These are phyloP conservation scores for Fusarium temperatum DNA, from an alignment of 2,329 filamentous ascomycete species.

Conservation along the genomic window DNA sequence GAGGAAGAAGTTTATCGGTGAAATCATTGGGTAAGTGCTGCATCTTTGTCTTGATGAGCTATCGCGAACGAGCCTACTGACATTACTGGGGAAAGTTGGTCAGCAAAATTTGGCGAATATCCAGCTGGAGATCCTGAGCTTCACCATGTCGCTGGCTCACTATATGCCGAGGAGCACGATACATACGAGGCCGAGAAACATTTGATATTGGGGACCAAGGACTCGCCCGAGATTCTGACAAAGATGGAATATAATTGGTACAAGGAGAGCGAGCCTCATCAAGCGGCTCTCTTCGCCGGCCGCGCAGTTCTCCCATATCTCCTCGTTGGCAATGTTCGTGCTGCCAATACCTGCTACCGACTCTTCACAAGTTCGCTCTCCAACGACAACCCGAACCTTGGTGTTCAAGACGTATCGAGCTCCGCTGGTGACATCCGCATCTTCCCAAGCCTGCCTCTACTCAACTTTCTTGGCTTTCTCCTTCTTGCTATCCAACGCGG, in stretches of 20 bases:
- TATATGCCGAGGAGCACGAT: slow-evolving; percentile 94
- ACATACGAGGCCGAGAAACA: slow-evolving; percentile 94
- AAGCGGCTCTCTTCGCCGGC: slow-evolving; percentile 84
- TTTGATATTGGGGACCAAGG: slow-evolving; percentile 85
- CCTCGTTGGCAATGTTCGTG: slow-evolving; percentile 87
- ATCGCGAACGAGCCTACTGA: neutral
- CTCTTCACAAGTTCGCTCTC: slow-evolving; percentile 60
- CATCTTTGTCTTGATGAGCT: neutral
- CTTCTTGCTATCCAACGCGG: slow-evolving; percentile 85
- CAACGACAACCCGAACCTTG: slow-evolving; percentile 61
- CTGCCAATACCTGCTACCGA: slow-evolving; percentile 83
- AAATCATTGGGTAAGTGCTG: slow-evolving; percentile 75
- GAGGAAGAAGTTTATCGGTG: slow-evolving; percentile 89
- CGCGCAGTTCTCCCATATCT: slow-evolving; percentile 92
- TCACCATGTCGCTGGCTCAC: slow-evolving; percentile 87
- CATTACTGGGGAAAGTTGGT: slow-evolving; percentile 67
- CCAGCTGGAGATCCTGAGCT: slow-evolving; percentile 93
- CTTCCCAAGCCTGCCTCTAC: slow-evolving; percentile 89
- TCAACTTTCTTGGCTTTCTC: slow-evolving; percentile 92
- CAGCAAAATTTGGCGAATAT: slow-evolving; percentile 82
- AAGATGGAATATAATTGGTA: slow-evolving; percentile 96
- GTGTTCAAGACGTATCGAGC: slow-evolving; percentile 82
- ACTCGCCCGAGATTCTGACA: slow-evolving; percentile 82
- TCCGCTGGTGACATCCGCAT: slow-evolving; percentile 77
- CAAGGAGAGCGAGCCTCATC: slow-evolving; percentile 85